Evolutionary conservation across 2,329 filamentous ascomycete species (phyloP), one percentile per base, ranked within the genome.

Genomic region (Botrytis aclada): DNA sequence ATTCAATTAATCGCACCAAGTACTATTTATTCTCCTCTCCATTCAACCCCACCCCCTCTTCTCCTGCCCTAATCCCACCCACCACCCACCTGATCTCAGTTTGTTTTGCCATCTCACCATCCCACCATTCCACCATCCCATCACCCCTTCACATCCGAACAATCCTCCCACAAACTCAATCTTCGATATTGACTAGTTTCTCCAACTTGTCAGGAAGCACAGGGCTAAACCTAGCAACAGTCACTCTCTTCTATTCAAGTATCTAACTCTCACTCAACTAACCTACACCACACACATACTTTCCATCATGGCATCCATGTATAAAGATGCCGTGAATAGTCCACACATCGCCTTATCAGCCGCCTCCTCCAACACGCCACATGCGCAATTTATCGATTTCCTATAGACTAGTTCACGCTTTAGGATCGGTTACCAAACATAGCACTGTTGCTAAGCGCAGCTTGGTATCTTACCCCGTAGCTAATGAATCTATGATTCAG

Each of bases 1-100:
- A 65, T 96, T 93, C 74, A 96, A 82, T 84, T 95, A 92, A 69
- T 95, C 86, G 61, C 74, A 76, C 47, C 78, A 78, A 75, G 90
- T 85, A 73, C 84, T 82, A 20, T 80, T 82, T 34, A 85, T 77
- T 54, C 80, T 79, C 77, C 83, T 83, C 86, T 87, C 86, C 89
- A 89, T 65, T 51, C 32, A 12, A 51, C 22, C 47, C n/a, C 29
- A 20, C 32, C 39, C 22, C 34, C 45, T n/a, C 51, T 37, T 41
- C 47, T 20, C n/a, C 47, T 25, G n/a, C 43, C 41, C 32, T 43
- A 56, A 51, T 66, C 10, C 32, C 29, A 25, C 63, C 29, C 39
- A 43, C 41, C n/a, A 45, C 43, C 29, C 37, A 43, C 60, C 60
- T 41, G 39, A 47, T n/a, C 62, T n/a, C 54, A 51, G 20, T 37